Evolutionary conservation across 495 filamentous ascomycete genomes (phyloP), one percentile per base, ranked within the genome.

Genomic region (Hypoxylon subgilvum): DNA sequence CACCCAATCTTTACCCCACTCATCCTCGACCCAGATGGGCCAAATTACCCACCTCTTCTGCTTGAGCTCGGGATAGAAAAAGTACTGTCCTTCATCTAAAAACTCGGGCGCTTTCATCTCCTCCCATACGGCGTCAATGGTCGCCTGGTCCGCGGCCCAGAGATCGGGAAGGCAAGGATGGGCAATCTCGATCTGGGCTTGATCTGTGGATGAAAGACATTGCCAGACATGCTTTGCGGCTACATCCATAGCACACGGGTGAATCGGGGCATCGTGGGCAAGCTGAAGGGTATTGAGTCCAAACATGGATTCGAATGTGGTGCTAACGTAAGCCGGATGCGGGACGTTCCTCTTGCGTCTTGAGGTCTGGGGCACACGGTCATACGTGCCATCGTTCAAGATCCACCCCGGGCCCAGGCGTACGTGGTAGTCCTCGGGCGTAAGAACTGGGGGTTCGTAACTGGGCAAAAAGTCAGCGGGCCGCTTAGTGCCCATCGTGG

Each of bases 11-110:
- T 22, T 39, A 1, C 67, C 67, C 41, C 48, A 66, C 8, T 61
- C 6, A n/a, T 70, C 67, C 42, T 70, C 67, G 2, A 70, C 51
- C 53, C 57, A 70, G 23, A 70, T 18, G 6, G 67, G 67, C 65
- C 65, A 63, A 7, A 70, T 36, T 9, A 51, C 27, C 54, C 57
- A 65, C 0, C 54, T 61, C 16, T 49, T 56, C 14, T 14, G 36
- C 49, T 57, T 70, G 10, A 68, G 17, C 2, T 56, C 13, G 3
- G 10, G 17, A 19, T 36, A 61, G 10, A 45, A 16, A 13, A 52
- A 14, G 21, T 16, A 3, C 17, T 27, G 36, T 31, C 21, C 7
- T 2, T 13, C 38, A 6, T 46, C 32, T 9, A 16, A 1, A 16
- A n/a, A 14, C 0, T 17, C 13, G 18, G 2, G 1, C 5, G 42